These are phyloP conservation scores for Cercospora zeina DNA, from an alignment of 2,329 filamentous ascomycete genomes.

Conservation along the genomic window DNA sequence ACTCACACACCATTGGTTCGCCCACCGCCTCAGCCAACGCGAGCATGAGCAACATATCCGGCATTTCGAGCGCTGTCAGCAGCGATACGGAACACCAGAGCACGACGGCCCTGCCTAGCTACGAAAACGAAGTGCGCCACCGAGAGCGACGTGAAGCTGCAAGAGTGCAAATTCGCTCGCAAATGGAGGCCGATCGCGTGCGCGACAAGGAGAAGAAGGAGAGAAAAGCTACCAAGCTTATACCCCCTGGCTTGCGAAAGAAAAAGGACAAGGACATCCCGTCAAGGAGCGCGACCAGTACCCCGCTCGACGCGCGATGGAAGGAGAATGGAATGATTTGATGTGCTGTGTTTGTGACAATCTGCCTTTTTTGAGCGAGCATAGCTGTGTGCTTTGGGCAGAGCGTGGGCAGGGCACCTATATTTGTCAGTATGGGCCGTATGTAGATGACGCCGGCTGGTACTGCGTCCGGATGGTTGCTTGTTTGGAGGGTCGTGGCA, in stretches of 20 bases:
- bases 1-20: slow-evolving; percentile 26
- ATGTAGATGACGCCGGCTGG: not conserved
- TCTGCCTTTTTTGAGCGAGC: slow-evolving; percentile 5
- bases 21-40: slow-evolving; percentile 29
- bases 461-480: not conserved
- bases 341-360: slow-evolving; percentile 2
- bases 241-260: slow-evolving; percentile 42
- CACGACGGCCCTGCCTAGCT: slow-evolving; percentile 40
- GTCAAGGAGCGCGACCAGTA: slow-evolving; percentile 23
- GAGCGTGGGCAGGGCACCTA: not conserved
- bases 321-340: slow-evolving; percentile 16
- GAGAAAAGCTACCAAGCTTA: slow-evolving; percentile 44
- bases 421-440: not conserved
- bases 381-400: not conserved
- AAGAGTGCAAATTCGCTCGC: slow-evolving; percentile 38
- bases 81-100: slow-evolving; percentile 39
- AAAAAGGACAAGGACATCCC: slow-evolving; percentile 40
- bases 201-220: slow-evolving; percentile 43
- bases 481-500: not conserved
- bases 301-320: slow-evolving; percentile 19
- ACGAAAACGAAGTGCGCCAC: slow-evolving; percentile 39
- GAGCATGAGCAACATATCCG: slow-evolving; percentile 36
- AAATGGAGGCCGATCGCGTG: slow-evolving; percentile 36
- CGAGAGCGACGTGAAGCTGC: slow-evolving; percentile 37
- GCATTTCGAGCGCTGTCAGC: slow-evolving; percentile 35